Percentiles rank a stretch among this genome's conserved stretches.
These are phyloP conservation scores for Geranomyces michiganensis DNA, from an alignment of 192 early-diverging fungal genomes.

Conservation along the genomic window DNA sequence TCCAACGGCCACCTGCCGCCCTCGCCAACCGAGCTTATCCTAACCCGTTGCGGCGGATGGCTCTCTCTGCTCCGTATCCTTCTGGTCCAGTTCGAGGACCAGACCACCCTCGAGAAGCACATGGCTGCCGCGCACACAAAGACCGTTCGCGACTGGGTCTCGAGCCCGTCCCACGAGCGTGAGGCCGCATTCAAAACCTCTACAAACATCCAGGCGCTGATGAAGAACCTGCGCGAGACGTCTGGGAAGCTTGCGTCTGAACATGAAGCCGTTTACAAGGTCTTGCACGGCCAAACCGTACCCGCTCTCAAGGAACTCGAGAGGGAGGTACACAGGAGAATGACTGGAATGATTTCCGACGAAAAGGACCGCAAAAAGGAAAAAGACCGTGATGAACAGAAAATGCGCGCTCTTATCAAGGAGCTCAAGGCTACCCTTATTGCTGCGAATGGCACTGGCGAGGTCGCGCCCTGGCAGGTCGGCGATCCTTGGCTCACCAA, in stretches of 20 bases:
- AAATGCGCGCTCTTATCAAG: slow-evolving; percentile 4
- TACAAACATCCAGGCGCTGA: slow-evolving; percentile 4
- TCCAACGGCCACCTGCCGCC: slow-evolving; percentile 9
- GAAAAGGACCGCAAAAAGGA: slow-evolving; percentile 23
- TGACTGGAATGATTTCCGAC: slow-evolving; percentile 26
- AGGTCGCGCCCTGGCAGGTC: slow-evolving; percentile 16
- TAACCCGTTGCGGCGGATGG: slow-evolving; percentile 28
- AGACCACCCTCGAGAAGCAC: slow-evolving; percentile 22
- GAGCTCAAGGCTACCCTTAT: slow-evolving; percentile 5
- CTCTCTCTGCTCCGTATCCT: slow-evolving; percentile 27
- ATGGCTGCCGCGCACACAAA: slow-evolving; percentile 20
- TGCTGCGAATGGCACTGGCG: background rate
- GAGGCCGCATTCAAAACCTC: slow-evolving; percentile 18
- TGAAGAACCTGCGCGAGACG: slow-evolving; percentile 16
- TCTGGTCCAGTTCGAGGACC: slow-evolving; percentile 25
- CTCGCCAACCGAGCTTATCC: slow-evolving; percentile 21
- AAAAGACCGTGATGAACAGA: slow-evolving; percentile 28
- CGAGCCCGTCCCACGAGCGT: slow-evolving; percentile 22
- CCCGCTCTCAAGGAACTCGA: slow-evolving; percentile 12
- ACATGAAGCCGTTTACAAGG: slow-evolving; percentile 26
- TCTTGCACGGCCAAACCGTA: slow-evolving; percentile 17
- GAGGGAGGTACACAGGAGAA: slow-evolving; percentile 19
- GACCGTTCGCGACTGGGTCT: slow-evolving; percentile 8
- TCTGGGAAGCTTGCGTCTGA: slow-evolving; percentile 9
- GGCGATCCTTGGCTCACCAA: slow-evolving; percentile 27